Base-by-base conservation (phyloP, 345 rosid species). In the Gossypium stocksii region DNA sequence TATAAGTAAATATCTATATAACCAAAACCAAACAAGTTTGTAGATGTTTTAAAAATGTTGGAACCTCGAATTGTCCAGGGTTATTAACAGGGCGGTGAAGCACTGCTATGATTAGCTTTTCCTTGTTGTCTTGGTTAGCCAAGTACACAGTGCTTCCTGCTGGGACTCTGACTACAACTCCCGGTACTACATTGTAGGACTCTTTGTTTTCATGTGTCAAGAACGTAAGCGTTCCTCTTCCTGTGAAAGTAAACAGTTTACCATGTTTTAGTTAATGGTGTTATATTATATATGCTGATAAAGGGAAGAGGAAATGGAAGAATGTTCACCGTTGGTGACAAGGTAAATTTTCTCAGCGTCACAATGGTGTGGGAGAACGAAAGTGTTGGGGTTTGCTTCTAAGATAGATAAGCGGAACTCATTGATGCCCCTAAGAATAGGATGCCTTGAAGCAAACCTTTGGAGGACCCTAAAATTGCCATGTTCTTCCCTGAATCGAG, bases 51-150 rank as follows among this genome's bases (percentile, higher is more conserved):
- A 7, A 44, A 49, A 8, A 49, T 13, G 20, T 25, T 25, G 2
- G 29, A 16, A 70, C 73, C 75, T 72, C 51, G 27, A 13, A 57
- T 19, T 38, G 11, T 19, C 66, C 75, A 12, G 75, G 66, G 53
- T 10, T 43, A 19, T 71, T 71, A 22, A 72, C 66, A 7, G 75
- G 66, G 0, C 4, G 7, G 15, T 29, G 22, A 8, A 72, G 38
- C 19, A 58, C 52, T n/a, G 54, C 75, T 20, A 57, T 16, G 12
- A 3, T 57, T 13, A 72, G 22, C 20, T 38, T 38, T 1, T 72
- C 66, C 2, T 43, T 43, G 66, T 45, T 72, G 20, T 72, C 65
- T 13, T 56, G 75, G 66, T 58, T 72, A 34, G 44, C 63, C 34
- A 58, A 12, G 38, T 72, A 72, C 14, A 58, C 52, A 7, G 75